phyloP scores from a whole-genome alignment of 768 basidiomycete genomes.

The Serendipita vermifera region DNA sequence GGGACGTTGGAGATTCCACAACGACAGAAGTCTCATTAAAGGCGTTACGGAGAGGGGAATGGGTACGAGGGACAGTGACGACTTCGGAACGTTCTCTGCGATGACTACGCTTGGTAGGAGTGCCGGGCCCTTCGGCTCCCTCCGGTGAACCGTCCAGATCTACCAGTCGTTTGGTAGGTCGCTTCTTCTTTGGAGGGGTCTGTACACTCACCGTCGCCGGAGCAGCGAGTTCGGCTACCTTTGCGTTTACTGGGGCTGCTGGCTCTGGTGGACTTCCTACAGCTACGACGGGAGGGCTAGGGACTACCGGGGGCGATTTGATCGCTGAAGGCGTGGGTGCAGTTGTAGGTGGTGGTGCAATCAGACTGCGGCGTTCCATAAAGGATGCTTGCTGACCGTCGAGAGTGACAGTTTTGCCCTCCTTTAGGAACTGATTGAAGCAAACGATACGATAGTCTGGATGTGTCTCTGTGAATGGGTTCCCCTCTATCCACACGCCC shows the following conservation, averaged over 20 bases:
- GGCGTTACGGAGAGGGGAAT: neutral
- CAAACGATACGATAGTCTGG: slow-evolving; percentile 63
- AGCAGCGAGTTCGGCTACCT: neutral
- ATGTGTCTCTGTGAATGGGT: slow-evolving; percentile 60
- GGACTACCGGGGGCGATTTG: neutral
- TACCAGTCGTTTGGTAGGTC: slow-evolving; percentile 65
- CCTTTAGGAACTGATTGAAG: slow-evolving; percentile 73
- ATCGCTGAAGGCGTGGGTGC: neutral
- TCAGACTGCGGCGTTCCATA: slow-evolving; percentile 54
- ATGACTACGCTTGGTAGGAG: neutral
- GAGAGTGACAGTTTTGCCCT: slow-evolving; percentile 62
- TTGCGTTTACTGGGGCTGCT: neutral
- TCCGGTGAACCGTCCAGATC: slow-evolving; percentile 46
- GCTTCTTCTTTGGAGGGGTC: slow-evolving; percentile 28
- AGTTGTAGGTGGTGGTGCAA: slow-evolving; percentile 25
- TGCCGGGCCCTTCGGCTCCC: slow-evolving; percentile 13
- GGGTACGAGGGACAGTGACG: neutral
- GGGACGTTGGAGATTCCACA: neutral
- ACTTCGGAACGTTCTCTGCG: neutral
- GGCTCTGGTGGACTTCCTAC: slow-evolving; percentile 7
- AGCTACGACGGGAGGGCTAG: slow-evolving; percentile 13
- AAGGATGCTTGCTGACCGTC: slow-evolving; percentile 62
- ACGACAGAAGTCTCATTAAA: neutral
- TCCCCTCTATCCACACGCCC: slow-evolving; percentile 75
- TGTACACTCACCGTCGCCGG: neutral